Evolutionary conservation across 345 rosid genomes (phyloP), one percentile per base, ranked within the genome.

Genomic region (Aquilaria sinensis): DNA sequence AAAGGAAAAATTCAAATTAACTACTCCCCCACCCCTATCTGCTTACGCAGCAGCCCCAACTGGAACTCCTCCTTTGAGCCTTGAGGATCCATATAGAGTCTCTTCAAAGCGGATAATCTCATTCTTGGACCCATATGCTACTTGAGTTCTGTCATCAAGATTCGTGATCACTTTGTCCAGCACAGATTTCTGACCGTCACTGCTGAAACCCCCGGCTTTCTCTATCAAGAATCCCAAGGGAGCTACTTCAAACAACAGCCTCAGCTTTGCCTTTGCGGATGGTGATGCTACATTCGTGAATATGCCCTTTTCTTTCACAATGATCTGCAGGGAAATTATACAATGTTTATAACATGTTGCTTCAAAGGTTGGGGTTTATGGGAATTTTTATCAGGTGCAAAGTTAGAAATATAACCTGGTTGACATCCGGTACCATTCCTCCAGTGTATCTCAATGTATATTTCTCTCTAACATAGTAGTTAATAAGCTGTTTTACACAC

Each of bases 361-460:
- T 37, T 37, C 23, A 23, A 23, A 23, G 23, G 23, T 23, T 30
- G 30, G 32, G 43, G 13, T 47, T 23, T 12, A n/a, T 9, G 9
- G n/a, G 9, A 11, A 12, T 43, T 11, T 16, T 12, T 10, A n/a
- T 5, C 31, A 10, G 9, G 32, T 29, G 57, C 4, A 23, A 66
- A 49, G 48, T 31, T 50, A 7, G 16, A 10, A 50, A 46, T 57
- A 47, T 2, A 64, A 83, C 98, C 95, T 88, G 98, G 78, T 89
- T 87, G 63, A 92, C 98, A 31, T 92, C 99, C 14, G 99, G 99
- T 62, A 94, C 99, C 97, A 94, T 94, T 80, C 99, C 99, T 80
- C 99, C 99, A 0, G 99, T 94, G 95, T 94, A 94, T 79, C 97
- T 76, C 74, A 94, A 79, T 48, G 99, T 94, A 89, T 88, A 94